Base-by-base conservation (phyloP, 352 stramenopile species). In the Globisporangium acanthophoron region DNA sequence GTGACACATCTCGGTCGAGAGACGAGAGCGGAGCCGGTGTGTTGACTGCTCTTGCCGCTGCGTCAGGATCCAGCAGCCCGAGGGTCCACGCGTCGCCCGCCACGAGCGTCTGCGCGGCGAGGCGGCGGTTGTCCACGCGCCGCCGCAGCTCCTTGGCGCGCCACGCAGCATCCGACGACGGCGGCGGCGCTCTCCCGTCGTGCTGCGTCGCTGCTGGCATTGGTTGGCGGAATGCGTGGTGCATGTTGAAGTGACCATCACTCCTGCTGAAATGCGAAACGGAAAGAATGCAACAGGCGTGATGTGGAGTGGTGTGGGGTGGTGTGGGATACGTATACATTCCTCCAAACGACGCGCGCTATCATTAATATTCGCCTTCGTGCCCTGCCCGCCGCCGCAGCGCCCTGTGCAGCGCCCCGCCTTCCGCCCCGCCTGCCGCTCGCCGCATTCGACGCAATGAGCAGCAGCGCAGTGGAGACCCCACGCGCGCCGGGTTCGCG, bases 81-180 rank as follows among this genome's bases (percentile, higher is more conserved):
- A 27, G 0, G 1, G 33, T 31, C 49, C 57, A 53, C 3, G 27
- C 20, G 15, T 48, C 15, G 18, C 24, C 16, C 8, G 58, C 16
- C n/a, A 65, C 31, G 15, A 65, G 45, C 29, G 59, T 56, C 27
- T 56, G 59, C 29, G 59, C 59, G 27, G 60, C 55, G 18, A 24
- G 54, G 13, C 61, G 64, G 3, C 73, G 69, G 56, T 90, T 90
- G 20, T 68, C 73, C 18, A 78, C 62, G 15, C 75, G 79, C 5
- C 74, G 62, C 29, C 65, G 63, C 43, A 88, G 65, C 63, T 90
- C 77, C 3, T 54, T 67, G 31, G 77, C 77, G n/a, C 75, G 75
- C 56, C 67, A 71, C 15, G 27, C 33, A 45, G 35, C 52, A 50
- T 12, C 4, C 29, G 29, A 41, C 24, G 44, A 13, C 44, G 44